A percentile compares a stretch with the other conserved stretches of the same genome.
Evolutionary conservation across 371 early-diverging fungal species (phyloP).

Genomic region (Syncephalis fuscata): DNA sequence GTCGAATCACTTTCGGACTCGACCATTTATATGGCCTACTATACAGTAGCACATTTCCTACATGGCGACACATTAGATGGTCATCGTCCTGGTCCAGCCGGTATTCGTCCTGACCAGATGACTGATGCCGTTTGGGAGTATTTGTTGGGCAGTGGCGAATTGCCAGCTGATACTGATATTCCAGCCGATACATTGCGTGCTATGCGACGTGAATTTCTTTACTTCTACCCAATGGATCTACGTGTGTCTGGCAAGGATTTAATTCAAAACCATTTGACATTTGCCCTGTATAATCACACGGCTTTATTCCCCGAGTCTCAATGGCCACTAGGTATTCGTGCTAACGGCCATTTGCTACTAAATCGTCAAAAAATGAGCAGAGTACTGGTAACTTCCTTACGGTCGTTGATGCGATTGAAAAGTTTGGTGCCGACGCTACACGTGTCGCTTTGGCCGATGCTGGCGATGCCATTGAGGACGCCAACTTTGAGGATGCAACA

Average conservation of each 20-base stretch:
- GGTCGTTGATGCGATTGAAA: slow-evolving; percentile 65
- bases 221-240: slow-evolving; percentile 98
- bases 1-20: slow-evolving; percentile 99
- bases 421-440: slow-evolving; percentile 96
- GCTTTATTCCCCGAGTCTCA: slow-evolving; percentile 89
- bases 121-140: slow-evolving; percentile 95
- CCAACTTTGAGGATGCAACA: slow-evolving; percentile 96
- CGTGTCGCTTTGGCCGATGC: slow-evolving; percentile 92
- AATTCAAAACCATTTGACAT: slow-evolving; percentile 97
- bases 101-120: slow-evolving; percentile 72
- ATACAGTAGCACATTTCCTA: slow-evolving; percentile 93
- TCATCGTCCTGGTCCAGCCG: slow-evolving; percentile 61
- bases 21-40: slow-evolving; percentile 99
- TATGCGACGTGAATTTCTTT: slow-evolving; percentile 80
- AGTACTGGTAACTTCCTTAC: slow-evolving; percentile 99
- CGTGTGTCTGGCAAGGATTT: slow-evolving; percentile 99
- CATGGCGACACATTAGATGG: slow-evolving; percentile 85
- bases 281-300: slow-evolving; percentile 97
- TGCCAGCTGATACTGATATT: slow-evolving; percentile 43
- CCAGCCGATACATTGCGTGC: slow-evolving; percentile 41
- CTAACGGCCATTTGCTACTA: slow-evolving; percentile 96
- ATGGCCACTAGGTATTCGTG: slow-evolving; percentile 90
- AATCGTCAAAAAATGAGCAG: slow-evolving; percentile 99
- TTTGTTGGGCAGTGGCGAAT: slow-evolving; percentile 61
- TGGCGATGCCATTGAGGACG: slow-evolving; percentile 97